Evolutionary conservation across 208 protist genomes (phyloP), one percentile per base, ranked within the genome.

Genomic region (Leishmania braziliensis): DNA sequence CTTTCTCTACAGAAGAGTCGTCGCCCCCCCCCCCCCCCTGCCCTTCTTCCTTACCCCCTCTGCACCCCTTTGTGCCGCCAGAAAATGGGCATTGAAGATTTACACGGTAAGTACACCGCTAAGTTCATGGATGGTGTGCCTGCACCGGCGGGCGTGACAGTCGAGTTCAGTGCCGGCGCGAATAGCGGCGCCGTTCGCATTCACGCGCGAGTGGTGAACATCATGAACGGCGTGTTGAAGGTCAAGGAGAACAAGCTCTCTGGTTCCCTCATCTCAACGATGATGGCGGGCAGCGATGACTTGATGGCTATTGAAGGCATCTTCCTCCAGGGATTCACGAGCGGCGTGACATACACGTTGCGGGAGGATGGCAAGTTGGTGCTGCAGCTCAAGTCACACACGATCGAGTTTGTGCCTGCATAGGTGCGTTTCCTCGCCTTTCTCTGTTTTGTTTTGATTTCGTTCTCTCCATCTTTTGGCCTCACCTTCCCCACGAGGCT

Each of bases 231-330:
- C n/a, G 0, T 29, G 16, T 46, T 89, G 58, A 84, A 50, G 50
- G 76, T 82, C 48, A 43, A 78, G 54, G 63, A 88, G 56, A 71
- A 70, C 62, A 78, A 69, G 33, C 86, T 91, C 9, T 87, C 74
- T n/a, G 90, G 88, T 10, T n/a, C 75, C 9, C 70, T 93, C 23
- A 84, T 85, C 36, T 91, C 90, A 14, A 93, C 90, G n/a, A 71
- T 43, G 70, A 91, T 86, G 87, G 71, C 83, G 75, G 85, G 79
- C 29, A 75, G 71, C 5, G 62, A 71, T 4, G 68, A 58, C 18
- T 33, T 75, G 46, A 86, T 88, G 85, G 70, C 77, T 8, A 78
- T 91, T 2, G 90, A 93, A 80, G 5, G 43, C 58, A 75, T 83
- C 6, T 54, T 93, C n/a, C 29, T 36, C n/a, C 33, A 77, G 18